Base-by-base conservation (phyloP, 2,329 filamentous ascomycete genomes). In the Helotiales sp. region DNA sequence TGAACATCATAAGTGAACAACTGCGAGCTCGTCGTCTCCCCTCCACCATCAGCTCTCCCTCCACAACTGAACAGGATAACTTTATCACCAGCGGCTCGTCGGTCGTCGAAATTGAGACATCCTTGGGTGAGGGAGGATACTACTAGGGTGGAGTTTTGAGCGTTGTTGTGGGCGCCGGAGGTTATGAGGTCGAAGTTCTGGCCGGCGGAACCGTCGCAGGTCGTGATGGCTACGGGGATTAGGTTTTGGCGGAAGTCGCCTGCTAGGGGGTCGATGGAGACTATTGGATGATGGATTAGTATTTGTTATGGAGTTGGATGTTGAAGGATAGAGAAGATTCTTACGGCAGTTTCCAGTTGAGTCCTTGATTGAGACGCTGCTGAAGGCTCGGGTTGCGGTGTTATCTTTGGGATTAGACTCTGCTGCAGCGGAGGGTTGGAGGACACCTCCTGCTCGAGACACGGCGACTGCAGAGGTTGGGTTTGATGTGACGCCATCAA, bases 1-100 rank as follows among this genome's bases (percentile, higher is more conserved):
- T 17, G 22, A 5, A 10, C 19, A 42, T 25, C 19, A 57, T 80
- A 82, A 1, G 76, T 76, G 59, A 82, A 75, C 7, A 83, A 69
- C 64, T 84, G 81, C 24, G 75, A 77, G 15, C 71, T 71, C 38
- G 80, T 67, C 7, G 58, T 57, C 5, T 42, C 29, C n/a, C 71
- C 67, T 75, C 71, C 71, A 9, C 82, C 82, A 59, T 81, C 83
- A 17, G 81, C 82, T 22, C 82, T 74, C 10, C 82, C 82, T 48
- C 82, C 82, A 62, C 82, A 85, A 9, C 80, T 82, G 64, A 85
- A 85, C 24, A 85, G 73, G 31, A 79, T 64, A 13, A 83, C 80
- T 62, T 82, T 81, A 64, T 80, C 78, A 10, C 80, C 81, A 2
- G 74, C 72, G 0, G 74, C 69, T 27, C 81, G 75, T 47, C 81